Conservation (phyloP, 768 basidiomycete genomes). For the Amanita thiersii region DNA sequence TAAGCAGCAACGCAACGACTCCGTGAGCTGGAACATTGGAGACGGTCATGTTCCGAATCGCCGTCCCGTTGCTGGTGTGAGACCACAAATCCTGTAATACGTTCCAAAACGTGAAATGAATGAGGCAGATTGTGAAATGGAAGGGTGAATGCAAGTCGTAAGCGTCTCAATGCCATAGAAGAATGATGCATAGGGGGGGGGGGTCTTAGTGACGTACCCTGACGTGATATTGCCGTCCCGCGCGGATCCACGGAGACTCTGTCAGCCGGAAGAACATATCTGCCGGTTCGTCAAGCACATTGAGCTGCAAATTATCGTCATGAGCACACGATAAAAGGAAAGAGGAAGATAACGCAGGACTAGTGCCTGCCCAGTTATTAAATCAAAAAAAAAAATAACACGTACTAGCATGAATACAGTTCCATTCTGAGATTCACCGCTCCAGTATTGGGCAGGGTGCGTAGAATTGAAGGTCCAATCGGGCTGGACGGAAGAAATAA, state of each 20-base stretch:
- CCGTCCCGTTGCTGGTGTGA: constrained; percentile 64
- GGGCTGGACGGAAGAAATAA: constrained; percentile 22
- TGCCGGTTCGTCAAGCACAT: constrained; percentile 46
- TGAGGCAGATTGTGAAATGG: neutral
- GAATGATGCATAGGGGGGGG: too few relatives aligned
- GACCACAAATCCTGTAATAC: constrained; percentile 58
- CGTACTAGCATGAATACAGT: constrained; percentile 61
- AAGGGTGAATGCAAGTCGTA: neutral
- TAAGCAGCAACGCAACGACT: constrained; percentile 57
- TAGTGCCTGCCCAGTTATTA: neutral
- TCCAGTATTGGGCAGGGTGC: constrained; percentile 68
- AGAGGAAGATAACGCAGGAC: neutral
- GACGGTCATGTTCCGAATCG: constrained; percentile 48
- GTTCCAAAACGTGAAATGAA: neutral
- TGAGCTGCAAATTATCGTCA: constrained; percentile 34
- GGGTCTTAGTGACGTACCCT: constrained; percentile 39
- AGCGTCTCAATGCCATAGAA: too few relatives aligned
- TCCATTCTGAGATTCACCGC: constrained; percentile 56
- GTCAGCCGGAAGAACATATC: constrained; percentile 56
- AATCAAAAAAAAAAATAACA: neutral
- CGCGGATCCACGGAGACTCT: constrained; percentile 65
- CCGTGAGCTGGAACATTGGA: constrained; percentile 56
- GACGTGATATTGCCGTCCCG: constrained; percentile 57
- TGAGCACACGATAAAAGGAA: too few relatives aligned
- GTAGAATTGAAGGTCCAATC: constrained; percentile 34